Conservation (phyloP, 495 filamentous ascomycete species). For the Neurospora sp. region DNA sequence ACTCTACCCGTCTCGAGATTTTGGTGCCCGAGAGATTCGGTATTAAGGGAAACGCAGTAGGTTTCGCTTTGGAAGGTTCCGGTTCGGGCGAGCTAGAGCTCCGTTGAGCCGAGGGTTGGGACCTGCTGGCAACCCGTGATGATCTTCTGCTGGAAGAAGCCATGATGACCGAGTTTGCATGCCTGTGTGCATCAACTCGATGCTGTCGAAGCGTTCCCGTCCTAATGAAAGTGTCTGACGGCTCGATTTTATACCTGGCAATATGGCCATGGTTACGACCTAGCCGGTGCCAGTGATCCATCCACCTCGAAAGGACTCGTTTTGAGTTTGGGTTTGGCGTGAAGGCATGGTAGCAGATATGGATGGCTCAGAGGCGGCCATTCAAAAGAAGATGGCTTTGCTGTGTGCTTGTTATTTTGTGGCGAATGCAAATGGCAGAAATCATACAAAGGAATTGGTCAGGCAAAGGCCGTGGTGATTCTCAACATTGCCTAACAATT, state of each 20-base stretch:
- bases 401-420: neutral
- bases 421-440: neutral
- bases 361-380: neutral
- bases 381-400: neutral
- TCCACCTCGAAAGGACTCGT: neutral
- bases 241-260: neutral
- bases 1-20: too few relatives aligned
- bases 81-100: neutral
- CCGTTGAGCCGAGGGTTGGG: neutral
- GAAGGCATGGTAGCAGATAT: too few relatives aligned
- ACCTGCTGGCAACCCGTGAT: neutral
- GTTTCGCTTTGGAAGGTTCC: neutral
- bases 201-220: neutral
- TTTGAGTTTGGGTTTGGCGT: too few relatives aligned
- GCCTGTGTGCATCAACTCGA: neutral
- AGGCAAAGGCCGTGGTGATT: neutral
- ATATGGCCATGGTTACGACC: neutral
- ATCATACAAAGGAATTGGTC: neutral
- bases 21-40: too few relatives aligned
- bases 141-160: neutral
- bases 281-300: neutral
- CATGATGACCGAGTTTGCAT: neutral
- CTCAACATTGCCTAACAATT: neutral
- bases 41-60: neutral
- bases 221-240: neutral